A percentile compares a stretch with the other conserved stretches of the same genome.
Conservation (phyloP, 371 early-diverging fungal species). For the Syncephalastrum racemosum region DNA sequence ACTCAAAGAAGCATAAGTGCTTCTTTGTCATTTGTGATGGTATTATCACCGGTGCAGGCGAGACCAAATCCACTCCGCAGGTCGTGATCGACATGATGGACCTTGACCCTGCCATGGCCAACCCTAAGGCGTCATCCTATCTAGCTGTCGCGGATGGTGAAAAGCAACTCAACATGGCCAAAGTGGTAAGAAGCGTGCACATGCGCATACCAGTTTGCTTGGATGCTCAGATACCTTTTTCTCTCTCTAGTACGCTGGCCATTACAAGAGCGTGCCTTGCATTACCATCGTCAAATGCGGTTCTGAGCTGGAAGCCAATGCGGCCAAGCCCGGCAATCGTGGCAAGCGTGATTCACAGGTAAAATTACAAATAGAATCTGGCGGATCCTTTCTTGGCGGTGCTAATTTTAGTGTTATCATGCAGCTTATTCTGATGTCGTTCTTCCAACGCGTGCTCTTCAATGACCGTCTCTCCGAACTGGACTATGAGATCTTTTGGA, state of each 20-base stretch:
- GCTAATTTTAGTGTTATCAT: neutral
- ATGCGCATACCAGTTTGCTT: neutral
- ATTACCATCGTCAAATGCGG: conserved; percentile 93
- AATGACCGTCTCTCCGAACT: conserved; percentile 94
- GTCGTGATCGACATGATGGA: conserved; percentile 73
- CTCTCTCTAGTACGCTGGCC: conserved; percentile 74
- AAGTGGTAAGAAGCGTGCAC: conserved; percentile 50
- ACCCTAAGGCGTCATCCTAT: conserved; percentile 71
- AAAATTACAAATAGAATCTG: neutral
- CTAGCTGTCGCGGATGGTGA: conserved; percentile 90
- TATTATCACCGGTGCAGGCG: conserved; percentile 51
- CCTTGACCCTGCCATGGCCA: conserved; percentile 53
- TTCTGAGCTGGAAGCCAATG: conserved; percentile 64
- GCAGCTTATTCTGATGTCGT: conserved; percentile 88
- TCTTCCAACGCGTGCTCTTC: conserved; percentile 90
- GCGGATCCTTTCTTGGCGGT: neutral
- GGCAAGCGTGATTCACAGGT: conserved; percentile 99
- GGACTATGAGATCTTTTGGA: conserved; percentile 94
- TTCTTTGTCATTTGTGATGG: conserved; percentile 52
- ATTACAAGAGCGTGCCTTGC: conserved; percentile 85
- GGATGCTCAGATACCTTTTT: neutral
- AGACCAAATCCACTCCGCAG: conserved; percentile 66
- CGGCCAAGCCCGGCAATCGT: conserved; percentile 87
- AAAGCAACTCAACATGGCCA: conserved; percentile 91
- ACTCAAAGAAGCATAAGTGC: conserved; percentile 54